These are phyloP conservation scores for Pseudophaeomoniella oleicola DNA, from an alignment of 2,329 filamentous ascomycete genomes.

Conservation along the genomic window DNA sequence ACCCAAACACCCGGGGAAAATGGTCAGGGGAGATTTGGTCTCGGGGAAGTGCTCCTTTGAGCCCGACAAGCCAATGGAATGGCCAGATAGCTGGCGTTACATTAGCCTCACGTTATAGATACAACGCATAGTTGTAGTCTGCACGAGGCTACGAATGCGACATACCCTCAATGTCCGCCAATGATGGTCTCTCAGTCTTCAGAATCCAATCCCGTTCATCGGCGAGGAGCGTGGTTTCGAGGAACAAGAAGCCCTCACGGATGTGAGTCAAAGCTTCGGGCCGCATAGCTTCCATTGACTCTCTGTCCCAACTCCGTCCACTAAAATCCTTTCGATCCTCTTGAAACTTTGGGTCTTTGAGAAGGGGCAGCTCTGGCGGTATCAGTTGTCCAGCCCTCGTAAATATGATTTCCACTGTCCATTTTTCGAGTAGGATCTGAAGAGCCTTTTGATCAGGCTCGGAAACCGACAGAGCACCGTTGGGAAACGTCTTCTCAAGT, in stretches of 20 bases:
- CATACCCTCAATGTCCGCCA: slow-evolving; percentile 53
- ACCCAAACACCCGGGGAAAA: slow-evolving; percentile 49
- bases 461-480: slow-evolving; percentile 23
- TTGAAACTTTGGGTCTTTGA: slow-evolving; percentile 44
- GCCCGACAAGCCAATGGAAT: slow-evolving; percentile 47
- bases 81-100: slow-evolving; percentile 43
- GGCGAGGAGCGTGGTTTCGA: slow-evolving; percentile 48
- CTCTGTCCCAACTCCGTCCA: slow-evolving; percentile 26
- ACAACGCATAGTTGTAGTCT: slow-evolving; percentile 2
- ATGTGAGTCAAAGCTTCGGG: slow-evolving; percentile 45
- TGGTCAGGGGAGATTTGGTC: slow-evolving; percentile 34
- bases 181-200: slow-evolving; percentile 32
- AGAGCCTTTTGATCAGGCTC: slow-evolving; percentile 30
- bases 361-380: slow-evolving; percentile 37
- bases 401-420: slow-evolving; percentile 46
- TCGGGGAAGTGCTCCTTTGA: slow-evolving; percentile 41
- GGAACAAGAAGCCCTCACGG: slow-evolving; percentile 36
- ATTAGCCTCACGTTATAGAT: background rate
- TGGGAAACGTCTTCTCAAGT: slow-evolving; percentile 42
- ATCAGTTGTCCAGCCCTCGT: slow-evolving; percentile 36
- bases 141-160: no score
- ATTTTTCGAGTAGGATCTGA: slow-evolving; percentile 40
- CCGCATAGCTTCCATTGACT: slow-evolving; percentile 25
- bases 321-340: slow-evolving; percentile 40
- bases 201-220: slow-evolving; percentile 56